phyloP scores from a whole-genome alignment of 768 basidiomycete species.

The Pleurotus tuoliensis region DNA sequence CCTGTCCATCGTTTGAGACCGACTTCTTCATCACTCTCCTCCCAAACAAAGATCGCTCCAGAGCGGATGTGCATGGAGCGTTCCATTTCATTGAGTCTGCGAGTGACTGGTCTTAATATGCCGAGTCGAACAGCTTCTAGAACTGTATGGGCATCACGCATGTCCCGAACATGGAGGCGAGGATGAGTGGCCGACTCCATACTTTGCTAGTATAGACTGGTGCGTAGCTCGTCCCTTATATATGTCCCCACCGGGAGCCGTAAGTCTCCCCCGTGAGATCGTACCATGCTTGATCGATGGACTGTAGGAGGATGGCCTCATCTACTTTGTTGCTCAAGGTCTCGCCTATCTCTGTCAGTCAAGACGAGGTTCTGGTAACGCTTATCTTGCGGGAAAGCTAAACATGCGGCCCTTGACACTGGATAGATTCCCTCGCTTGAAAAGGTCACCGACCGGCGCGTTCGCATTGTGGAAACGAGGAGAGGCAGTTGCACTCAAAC shows the following conservation, averaged over 20 bases:
- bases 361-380: constrained; percentile 5
- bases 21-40: constrained; percentile 62
- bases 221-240: constrained; percentile 15
- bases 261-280: constrained; percentile 23
- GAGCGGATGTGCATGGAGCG: constrained; percentile 50
- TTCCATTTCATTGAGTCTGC: constrained; percentile 62
- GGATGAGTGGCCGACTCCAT: constrained; percentile 65
- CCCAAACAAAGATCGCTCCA: constrained; percentile 68
- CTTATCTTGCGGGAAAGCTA: not conserved
- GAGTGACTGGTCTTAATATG: constrained; percentile 43
- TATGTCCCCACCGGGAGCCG: constrained; percentile 16
- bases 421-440: constrained; percentile 2
- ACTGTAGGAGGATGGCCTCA: not conserved
- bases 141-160: constrained; percentile 59
- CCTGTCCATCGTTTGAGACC: constrained; percentile 67
- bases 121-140: constrained; percentile 64
- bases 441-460: constrained; percentile 6
- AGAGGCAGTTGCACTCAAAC: not conserved
- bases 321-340: constrained; percentile 1
- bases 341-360: constrained; percentile 2
- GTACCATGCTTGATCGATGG: not conserved
- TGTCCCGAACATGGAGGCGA: constrained; percentile 62
- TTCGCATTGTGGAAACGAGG: constrained; percentile 2
- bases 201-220: constrained; percentile 10
- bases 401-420: constrained; percentile 5